A percentile compares a stretch with the other conserved stretches of the same genome.
Conservation (phyloP, 148 eudicot genomes). For the Pharnaceum exiguum region DNA sequence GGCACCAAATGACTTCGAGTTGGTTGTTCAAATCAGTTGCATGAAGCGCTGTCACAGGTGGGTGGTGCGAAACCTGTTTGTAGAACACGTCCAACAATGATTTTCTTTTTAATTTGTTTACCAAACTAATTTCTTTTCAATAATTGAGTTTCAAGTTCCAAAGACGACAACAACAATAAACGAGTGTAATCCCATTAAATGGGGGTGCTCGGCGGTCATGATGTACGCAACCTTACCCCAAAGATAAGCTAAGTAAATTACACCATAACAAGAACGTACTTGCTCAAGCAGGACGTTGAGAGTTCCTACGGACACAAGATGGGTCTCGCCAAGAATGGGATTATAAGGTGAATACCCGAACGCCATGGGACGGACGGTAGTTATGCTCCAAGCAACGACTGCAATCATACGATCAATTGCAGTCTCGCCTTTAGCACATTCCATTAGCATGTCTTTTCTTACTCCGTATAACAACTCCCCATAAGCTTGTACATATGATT, state of each 20-base stretch:
- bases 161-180: neutral
- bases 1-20: conserved; percentile 72
- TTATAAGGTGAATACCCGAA: conserved; percentile 81
- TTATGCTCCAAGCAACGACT: conserved; percentile 68
- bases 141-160: neutral
- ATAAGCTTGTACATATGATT: conserved; percentile 73
- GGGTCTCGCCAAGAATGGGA: conserved; percentile 87
- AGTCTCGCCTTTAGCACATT: conserved; percentile 39
- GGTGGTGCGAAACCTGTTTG: conserved; percentile 85
- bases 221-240: no score
- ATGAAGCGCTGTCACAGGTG: conserved; percentile 73
- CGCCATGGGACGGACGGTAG: conserved; percentile 52
- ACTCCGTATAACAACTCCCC: conserved; percentile 65
- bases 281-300: conserved; percentile 77
- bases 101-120: no score
- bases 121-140: no score
- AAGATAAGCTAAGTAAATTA: neutral
- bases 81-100: no score
- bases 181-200: no score
- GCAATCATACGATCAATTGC: conserved; percentile 41
- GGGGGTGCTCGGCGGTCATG: no score
- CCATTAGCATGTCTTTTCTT: conserved; percentile 40
- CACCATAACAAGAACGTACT: conserved; percentile 40
- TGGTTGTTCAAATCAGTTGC: conserved; percentile 58
- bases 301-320: conserved; percentile 65